phyloP scores from a whole-genome alignment of 805 yeast genomes.

The Wickerhamiella lipophila region DNA sequence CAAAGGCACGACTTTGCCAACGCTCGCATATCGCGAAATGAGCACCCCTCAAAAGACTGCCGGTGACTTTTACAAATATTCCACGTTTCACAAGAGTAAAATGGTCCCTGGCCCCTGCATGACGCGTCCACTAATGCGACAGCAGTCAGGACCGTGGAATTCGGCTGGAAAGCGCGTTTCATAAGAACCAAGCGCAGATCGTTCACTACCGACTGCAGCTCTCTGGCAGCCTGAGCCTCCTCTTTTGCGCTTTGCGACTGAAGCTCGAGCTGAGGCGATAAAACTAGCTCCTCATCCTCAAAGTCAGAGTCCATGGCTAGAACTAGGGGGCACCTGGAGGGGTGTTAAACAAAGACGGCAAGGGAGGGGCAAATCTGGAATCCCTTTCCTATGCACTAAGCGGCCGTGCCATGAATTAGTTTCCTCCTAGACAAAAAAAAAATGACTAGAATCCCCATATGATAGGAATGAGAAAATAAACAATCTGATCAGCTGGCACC shows the following conservation, averaged over 20 bases:
- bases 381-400: not conserved
- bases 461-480: not conserved
- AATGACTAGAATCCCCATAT: not conserved
- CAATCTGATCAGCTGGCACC: too few species aligned
- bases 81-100: slow-evolving; percentile 10
- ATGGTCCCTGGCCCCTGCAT: not conserved
- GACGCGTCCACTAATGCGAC: slow-evolving; percentile 12
- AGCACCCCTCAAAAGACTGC: not conserved
- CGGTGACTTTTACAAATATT: slow-evolving; percentile 1
- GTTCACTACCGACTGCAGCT: not conserved
- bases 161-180: not conserved
- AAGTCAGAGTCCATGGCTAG: slow-evolving; percentile 5
- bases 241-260: not conserved
- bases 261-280: not conserved
- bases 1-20: slow-evolving; percentile 1
- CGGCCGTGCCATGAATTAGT: not conserved
- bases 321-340: not conserved
- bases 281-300: slow-evolving; percentile 1
- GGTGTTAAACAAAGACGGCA: not conserved
- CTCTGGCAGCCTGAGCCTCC: slow-evolving; percentile 9
- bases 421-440: not conserved
- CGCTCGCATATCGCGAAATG: slow-evolving; percentile 4
- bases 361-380: not conserved
- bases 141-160: not conserved
- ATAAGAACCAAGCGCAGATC: slow-evolving; percentile 9